Evolutionary conservation across 1,284 basidiomycete genomes (phyloP).

Genomic region (Earliella scabrosa): DNA sequence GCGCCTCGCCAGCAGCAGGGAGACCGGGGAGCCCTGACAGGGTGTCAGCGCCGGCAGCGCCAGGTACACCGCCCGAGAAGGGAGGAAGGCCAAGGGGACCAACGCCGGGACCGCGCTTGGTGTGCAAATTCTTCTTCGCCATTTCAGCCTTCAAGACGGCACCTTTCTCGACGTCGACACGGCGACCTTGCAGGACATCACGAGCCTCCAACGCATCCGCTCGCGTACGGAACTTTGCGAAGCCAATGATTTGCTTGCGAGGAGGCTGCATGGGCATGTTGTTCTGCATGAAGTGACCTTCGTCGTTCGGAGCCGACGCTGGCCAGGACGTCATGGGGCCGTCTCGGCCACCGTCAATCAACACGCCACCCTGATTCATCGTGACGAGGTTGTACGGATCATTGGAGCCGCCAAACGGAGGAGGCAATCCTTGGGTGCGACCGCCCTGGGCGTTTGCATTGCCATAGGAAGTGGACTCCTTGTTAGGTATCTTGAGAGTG

Average conservation of each 20-base stretch:
- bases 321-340: conserved; percentile 74
- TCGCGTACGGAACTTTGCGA: conserved; percentile 92
- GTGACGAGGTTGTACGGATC: conserved; percentile 82
- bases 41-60: conserved; percentile 38
- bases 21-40: conserved; percentile 38
- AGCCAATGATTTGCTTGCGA: conserved; percentile 96
- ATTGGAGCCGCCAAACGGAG: conserved; percentile 54
- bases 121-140: conserved; percentile 99
- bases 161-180: conserved; percentile 94
- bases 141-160: conserved; percentile 97
- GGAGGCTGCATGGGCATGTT: conserved; percentile 54
- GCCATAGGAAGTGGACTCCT: conserved; percentile 76
- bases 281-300: conserved; percentile 40
- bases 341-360: conserved; percentile 72
- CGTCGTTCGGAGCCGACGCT: conserved; percentile 43
- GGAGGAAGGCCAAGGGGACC: conserved; percentile 40
- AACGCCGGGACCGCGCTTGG: conserved; percentile 85
- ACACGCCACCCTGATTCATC: conserved; percentile 77
- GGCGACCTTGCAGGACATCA: conserved; percentile 88
- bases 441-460: conserved; percentile 22
- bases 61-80: conserved; percentile 36
- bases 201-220: conserved; percentile 88
- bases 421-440: conserved; percentile 24
- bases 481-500: conserved; percentile 95
- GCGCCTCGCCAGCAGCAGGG: conserved; percentile 38